Percentiles rank a stretch among this genome's conserved stretches.
These are phyloP conservation scores for Starmera dryadoides DNA, from an alignment of 805 yeast genomes.

Conservation along the genomic window DNA sequence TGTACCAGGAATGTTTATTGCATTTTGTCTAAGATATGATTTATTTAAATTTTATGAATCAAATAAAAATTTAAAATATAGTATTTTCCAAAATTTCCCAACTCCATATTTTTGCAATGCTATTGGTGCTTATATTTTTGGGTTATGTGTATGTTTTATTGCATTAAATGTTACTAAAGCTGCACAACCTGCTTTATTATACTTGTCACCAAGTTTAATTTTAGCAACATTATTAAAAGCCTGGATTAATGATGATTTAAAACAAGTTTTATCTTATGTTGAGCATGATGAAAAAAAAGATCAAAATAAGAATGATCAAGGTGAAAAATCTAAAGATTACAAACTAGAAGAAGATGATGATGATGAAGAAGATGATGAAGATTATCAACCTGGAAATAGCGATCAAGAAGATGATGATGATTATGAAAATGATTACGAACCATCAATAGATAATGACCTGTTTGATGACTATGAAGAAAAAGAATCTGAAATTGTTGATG, in stretches of 20 bases:
- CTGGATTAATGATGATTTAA: conserved; percentile 32
- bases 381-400: conserved; percentile 12
- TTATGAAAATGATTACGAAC: no score
- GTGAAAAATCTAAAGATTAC: not conserved
- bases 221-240: conserved; percentile 29
- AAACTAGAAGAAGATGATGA: conserved; percentile 27
- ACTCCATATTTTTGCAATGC: conserved; percentile 41
- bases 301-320: conserved; percentile 5
- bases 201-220: conserved; percentile 45
- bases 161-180: conserved; percentile 29
- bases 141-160: conserved; percentile 34
- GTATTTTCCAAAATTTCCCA: conserved; percentile 27
- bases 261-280: conserved; percentile 10
- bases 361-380: conserved; percentile 26
- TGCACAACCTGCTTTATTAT: conserved; percentile 66
- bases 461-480: conserved; percentile 4
- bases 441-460: no score
- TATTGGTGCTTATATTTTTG: conserved; percentile 41
- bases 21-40: conserved; percentile 51
- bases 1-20: conserved; percentile 47
- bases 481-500: not conserved
- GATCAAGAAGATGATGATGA: conserved; percentile 19
- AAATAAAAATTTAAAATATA: conserved; percentile 27
- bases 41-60: conserved; percentile 29
- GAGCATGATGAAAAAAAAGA: conserved; percentile 10